Conservation (phyloP, 78 protist species). For the Guillardia theta region DNA sequence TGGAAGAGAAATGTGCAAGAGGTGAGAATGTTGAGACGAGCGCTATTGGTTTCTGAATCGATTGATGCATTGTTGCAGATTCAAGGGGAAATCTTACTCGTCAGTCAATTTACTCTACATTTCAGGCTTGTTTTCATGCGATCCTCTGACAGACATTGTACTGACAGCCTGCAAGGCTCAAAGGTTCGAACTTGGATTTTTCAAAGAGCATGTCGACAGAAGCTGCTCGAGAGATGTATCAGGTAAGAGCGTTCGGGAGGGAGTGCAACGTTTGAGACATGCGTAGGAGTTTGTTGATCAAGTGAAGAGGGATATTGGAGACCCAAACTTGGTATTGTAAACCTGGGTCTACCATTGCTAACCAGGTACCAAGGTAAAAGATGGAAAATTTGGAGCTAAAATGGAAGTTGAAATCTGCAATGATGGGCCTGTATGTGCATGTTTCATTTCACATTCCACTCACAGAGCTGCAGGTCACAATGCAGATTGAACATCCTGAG, state of each 20-base stretch:
- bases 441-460: not conserved
- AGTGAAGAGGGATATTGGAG: not conserved
- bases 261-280: not conserved
- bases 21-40: not conserved
- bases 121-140: too few species aligned
- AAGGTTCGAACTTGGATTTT: not conserved
- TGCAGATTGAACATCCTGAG: not conserved
- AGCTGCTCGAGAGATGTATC: not conserved
- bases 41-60: not conserved
- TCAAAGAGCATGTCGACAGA: not conserved
- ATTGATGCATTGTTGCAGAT: not conserved
- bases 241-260: not conserved
- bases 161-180: too few species aligned
- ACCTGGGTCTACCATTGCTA: not conserved
- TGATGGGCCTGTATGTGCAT: not conserved
- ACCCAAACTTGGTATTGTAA: not conserved
- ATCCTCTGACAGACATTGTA: too few species aligned
- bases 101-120: not conserved
- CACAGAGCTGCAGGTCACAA: not conserved
- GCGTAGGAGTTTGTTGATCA: not conserved
- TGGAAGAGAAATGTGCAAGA: not conserved
- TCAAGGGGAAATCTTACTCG: not conserved
- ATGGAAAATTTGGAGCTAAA: not conserved
- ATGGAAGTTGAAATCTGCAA: not conserved
- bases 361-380: not conserved